Evolutionary conservation across 2,329 filamentous ascomycete genomes (phyloP).

Genomic region (Alternaria incomplexa): DNA sequence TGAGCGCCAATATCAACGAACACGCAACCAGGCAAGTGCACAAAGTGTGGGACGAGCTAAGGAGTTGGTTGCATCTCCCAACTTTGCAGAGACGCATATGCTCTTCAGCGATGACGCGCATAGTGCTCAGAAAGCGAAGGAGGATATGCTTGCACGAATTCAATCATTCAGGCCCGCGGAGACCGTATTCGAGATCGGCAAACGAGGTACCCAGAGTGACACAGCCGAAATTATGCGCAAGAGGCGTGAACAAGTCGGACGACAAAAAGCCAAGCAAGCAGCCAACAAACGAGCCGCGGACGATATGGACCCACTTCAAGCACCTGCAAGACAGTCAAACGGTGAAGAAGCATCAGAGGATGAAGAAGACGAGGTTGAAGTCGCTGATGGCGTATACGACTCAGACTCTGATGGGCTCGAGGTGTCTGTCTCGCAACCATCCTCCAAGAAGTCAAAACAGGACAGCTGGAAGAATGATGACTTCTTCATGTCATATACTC

Average conservation of each 20-base stretch:
- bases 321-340: slow-evolving; percentile 14
- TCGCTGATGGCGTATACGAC: slow-evolving; percentile 43
- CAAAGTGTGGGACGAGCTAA: slow-evolving; percentile 91
- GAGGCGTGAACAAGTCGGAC: slow-evolving; percentile 72
- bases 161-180: slow-evolving; percentile 88
- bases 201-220: slow-evolving; percentile 66
- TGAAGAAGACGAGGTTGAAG: slow-evolving; percentile 47
- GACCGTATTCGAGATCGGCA: slow-evolving; percentile 94
- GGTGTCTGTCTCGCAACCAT: slow-evolving; percentile 55
- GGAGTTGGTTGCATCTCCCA: slow-evolving; percentile 72
- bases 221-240: slow-evolving; percentile 79
- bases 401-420: slow-evolving; percentile 62
- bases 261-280: slow-evolving; percentile 54
- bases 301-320: slow-evolving; percentile 6
- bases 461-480: slow-evolving; percentile 80
- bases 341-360: slow-evolving; percentile 41
- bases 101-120: slow-evolving; percentile 71
- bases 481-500: slow-evolving; percentile 96
- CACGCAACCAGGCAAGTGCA: slow-evolving; percentile 84
- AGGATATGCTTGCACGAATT: slow-evolving; percentile 86
- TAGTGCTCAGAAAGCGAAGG: slow-evolving; percentile 70
- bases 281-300: slow-evolving; percentile 43
- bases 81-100: slow-evolving; percentile 77
- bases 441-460: slow-evolving; percentile 36
- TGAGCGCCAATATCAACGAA: slow-evolving; percentile 90